Conservation (phyloP, 768 basidiomycete species). For the Trametes cubensis region DNA sequence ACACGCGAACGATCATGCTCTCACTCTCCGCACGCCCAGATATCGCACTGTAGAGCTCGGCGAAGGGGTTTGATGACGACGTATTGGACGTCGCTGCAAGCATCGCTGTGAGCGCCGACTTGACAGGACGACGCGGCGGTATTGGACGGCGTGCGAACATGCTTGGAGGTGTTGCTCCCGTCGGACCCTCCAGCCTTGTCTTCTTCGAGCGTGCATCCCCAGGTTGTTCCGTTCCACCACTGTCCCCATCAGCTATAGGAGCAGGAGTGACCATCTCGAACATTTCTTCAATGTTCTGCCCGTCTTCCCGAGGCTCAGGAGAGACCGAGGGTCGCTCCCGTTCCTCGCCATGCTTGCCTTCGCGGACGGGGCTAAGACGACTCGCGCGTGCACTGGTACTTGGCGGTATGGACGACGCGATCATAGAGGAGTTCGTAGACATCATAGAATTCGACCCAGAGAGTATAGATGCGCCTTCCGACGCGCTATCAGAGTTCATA, state of each 20-base stretch:
- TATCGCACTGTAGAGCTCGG: constrained; percentile 83
- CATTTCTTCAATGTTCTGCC: constrained; percentile 39
- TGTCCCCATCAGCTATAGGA: constrained; percentile 9
- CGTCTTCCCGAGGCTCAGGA: constrained; percentile 34
- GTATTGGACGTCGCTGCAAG: constrained; percentile 67
- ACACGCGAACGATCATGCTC: constrained; percentile 70
- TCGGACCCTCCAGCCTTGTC: constrained; percentile 2
- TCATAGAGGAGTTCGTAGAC: constrained; percentile 57
- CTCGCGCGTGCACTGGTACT: constrained; percentile 28
- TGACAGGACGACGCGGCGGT: constrained; percentile 42
- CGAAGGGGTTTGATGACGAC: constrained; percentile 79
- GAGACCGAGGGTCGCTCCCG: constrained; percentile 27
- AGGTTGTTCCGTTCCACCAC: constrained; percentile 17
- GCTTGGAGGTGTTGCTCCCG: constrained; percentile 20
- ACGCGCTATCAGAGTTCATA: constrained; percentile 60
- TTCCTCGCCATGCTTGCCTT: constrained; percentile 43
- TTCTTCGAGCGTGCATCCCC: constrained; percentile 27
- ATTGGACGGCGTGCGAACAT: constrained; percentile 59
- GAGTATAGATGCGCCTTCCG: constrained; percentile 62
- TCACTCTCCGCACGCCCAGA: constrained; percentile 70
- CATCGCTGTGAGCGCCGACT: constrained; percentile 74
- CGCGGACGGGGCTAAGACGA: constrained; percentile 43
- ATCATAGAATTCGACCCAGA: constrained; percentile 52
- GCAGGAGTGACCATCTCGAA: constrained; percentile 59
- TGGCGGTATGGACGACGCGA: constrained; percentile 58